Evolutionary conservation across 1,284 basidiomycete genomes (phyloP), one percentile per base, ranked within the genome.

Genomic region (Sanghuangporus sanghuang): DNA sequence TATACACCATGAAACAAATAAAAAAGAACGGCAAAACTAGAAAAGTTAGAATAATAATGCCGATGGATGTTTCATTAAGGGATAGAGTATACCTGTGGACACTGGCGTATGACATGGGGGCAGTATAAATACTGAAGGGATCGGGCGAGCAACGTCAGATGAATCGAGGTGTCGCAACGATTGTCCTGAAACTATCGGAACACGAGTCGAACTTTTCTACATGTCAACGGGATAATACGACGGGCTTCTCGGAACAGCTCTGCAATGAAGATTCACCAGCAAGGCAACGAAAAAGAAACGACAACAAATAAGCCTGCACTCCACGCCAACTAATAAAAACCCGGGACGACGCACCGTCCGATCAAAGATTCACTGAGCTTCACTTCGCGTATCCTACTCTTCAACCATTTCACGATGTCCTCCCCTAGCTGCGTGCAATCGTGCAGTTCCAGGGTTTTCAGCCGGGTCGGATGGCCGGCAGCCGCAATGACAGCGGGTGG

Each of bases 391-490:
- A 89, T 78, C 63, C 86, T 74, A 61, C 73, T 77, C 71, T 79
- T 79, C 69, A 90, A 68, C 87, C 86, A 90, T 67, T 77, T 74
- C 65, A 87, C 73, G 56, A 90, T 85, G 70, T 89, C 87, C 71
- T 80, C 78, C 0, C 86, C 86, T 27, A 89, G 71, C 63, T 76
- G 77, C 46, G 81, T 76, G 71, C 86, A 88, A 62, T 89, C 86
- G 66, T 84, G 76, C 75, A 90, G 66, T 73, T 90, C 87, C 36
- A 90, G 70, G 58, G 76, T 74, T 67, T 76, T 78, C 66, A 90
- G 72, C 69, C 79, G 77, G 61, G 35, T 32, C 3, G 59, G 53
- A 14, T 55, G 50, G 40, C 53, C 46, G 11, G 58, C 52, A 1
- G 35, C 53, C 12, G 21, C 57, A 14, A 40, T n/a, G 21, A 21